Conservation (phyloP, 1,284 basidiomycete genomes). For the Puccinia coronata region DNA sequence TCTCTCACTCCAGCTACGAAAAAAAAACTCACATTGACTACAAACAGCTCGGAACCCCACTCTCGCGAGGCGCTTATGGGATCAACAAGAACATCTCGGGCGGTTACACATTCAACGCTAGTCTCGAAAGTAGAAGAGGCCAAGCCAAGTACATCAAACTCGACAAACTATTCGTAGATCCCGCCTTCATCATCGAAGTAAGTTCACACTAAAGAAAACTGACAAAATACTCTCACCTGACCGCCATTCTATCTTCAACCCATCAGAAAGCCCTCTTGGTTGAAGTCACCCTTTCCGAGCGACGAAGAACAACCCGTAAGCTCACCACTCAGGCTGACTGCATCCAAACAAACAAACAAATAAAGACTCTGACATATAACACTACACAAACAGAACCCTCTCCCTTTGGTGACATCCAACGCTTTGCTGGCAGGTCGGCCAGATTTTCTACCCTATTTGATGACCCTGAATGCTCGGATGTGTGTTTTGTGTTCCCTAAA, state of each 20-base stretch:
- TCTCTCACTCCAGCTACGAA: neutral
- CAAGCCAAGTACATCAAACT: slow-evolving; percentile 48
- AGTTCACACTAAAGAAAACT: neutral
- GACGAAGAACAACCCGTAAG: slow-evolving; percentile 42
- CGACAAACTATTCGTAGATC: slow-evolving; percentile 45
- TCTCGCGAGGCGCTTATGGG: slow-evolving; percentile 30
- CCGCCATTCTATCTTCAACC: neutral
- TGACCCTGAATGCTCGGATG: slow-evolving; percentile 48
- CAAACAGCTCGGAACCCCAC: slow-evolving; percentile 40
- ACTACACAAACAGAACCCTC: slow-evolving; percentile 23
- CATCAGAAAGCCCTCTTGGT: slow-evolving; percentile 45
- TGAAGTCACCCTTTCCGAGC: slow-evolving; percentile 42
- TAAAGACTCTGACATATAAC: neutral
- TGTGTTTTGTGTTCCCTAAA: slow-evolving; percentile 45
- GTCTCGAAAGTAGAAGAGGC: slow-evolving; percentile 45
- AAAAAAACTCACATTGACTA: neutral
- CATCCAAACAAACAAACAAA: neutral
- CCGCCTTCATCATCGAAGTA: slow-evolving; percentile 27
- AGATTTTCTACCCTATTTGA: slow-evolving; percentile 43
- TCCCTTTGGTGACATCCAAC: slow-evolving; percentile 46
- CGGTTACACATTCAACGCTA: slow-evolving; percentile 46
- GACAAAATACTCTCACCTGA: too few species aligned
- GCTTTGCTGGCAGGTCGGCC: slow-evolving; percentile 45
- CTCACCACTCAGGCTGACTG: neutral
- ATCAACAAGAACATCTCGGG: slow-evolving; percentile 48